Percentiles rank a stretch among this genome's conserved stretches.
phyloP scores from a whole-genome alignment of 2,329 filamentous ascomycete genomes.

The Fusarium tanahbumbuense region DNA sequence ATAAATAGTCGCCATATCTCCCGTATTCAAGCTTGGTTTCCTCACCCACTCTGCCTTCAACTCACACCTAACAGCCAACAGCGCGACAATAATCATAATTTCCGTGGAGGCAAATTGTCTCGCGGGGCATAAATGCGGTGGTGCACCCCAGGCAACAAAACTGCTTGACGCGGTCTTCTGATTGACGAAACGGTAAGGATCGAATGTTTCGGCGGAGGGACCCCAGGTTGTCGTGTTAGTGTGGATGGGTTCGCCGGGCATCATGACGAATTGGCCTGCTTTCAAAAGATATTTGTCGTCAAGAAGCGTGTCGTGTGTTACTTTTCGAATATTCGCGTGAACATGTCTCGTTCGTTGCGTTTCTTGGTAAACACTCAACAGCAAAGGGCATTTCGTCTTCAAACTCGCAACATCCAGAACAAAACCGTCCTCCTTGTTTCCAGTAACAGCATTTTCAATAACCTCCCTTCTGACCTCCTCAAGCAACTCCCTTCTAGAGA shows the following conservation, averaged over 20 bases:
- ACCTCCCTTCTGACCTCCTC: constrained; percentile 27
- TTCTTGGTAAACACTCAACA: constrained; percentile 25
- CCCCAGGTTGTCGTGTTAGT: constrained; percentile 51
- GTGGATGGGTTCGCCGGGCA: constrained; percentile 50
- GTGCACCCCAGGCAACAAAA: constrained; percentile 47
- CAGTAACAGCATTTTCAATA: constrained; percentile 2
- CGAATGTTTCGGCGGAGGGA: constrained; percentile 38
- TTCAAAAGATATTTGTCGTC: constrained; percentile 52
- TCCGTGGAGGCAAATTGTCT: constrained; percentile 47
- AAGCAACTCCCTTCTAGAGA: constrained; percentile 22
- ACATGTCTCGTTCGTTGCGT: constrained; percentile 27
- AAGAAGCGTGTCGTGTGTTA: constrained; percentile 51
- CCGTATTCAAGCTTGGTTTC: constrained; percentile 5
- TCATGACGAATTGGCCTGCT: constrained; percentile 50
- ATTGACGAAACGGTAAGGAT: constrained; percentile 27
- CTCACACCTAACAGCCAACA: constrained; percentile 15
- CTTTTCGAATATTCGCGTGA: constrained; percentile 38
- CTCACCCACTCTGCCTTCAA: constrained; percentile 19
- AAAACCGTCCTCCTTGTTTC: constrained; percentile 7
- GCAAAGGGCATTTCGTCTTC: constrained; percentile 32
- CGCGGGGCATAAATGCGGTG: constrained; percentile 48
- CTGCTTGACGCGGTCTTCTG: constrained; percentile 47
- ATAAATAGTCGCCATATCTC: constrained; percentile 23
- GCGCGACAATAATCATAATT: constrained; percentile 41
- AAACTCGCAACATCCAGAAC: constrained; percentile 20